Evolutionary conservation across 1,284 basidiomycete genomes (phyloP), one percentile per base, ranked within the genome.

Genomic region (Malassezia furfur): DNA sequence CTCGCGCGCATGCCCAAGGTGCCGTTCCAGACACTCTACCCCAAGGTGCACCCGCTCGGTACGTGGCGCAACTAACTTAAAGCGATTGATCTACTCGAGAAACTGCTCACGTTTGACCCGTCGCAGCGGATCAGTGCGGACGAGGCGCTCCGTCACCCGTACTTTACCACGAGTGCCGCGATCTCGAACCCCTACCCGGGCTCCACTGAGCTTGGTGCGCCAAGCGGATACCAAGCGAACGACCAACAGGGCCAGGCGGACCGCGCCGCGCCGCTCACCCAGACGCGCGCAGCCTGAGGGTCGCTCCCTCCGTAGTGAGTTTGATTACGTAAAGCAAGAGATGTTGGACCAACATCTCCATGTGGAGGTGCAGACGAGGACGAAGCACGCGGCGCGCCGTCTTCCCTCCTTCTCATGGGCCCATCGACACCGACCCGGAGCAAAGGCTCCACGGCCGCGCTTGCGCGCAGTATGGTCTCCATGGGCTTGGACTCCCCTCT

Each of bases 101-200:
- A 87, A 59, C 83, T 98, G 40, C 83, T 99, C 49, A 91, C 94
- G 74, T 99, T 99, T 70, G 94, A 98, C 75, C 94, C 94, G 0
- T 81, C 85, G 30, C 86, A 91, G 70, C 85, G 94, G 53, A 84
- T 94, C 60, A 88, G 88, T 10, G 93, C 93, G 25, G 85, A 87
- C 30, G 88, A 94, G 50, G 91, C 94, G 0, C 82, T 98, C 49
- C 82, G 81, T 15, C 94, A 99, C 72, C 88, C 88, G 0, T 96
- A 96, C 78, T 96, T 96, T 76, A 87, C 69, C 48, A 74, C 71
- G 1, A 66, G 64, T 10, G 63, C 62, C 0, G 71, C 71, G 5
- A 59, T 73, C 14, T 36, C 54, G 19, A 32, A 50, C 30, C 37
- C 48, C n/a, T 39, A 38, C 31, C 30, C 35, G 2, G 39, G 28